Conservation (phyloP, 768 basidiomycete genomes). For the Strobilomyces dryophilus region DNA sequence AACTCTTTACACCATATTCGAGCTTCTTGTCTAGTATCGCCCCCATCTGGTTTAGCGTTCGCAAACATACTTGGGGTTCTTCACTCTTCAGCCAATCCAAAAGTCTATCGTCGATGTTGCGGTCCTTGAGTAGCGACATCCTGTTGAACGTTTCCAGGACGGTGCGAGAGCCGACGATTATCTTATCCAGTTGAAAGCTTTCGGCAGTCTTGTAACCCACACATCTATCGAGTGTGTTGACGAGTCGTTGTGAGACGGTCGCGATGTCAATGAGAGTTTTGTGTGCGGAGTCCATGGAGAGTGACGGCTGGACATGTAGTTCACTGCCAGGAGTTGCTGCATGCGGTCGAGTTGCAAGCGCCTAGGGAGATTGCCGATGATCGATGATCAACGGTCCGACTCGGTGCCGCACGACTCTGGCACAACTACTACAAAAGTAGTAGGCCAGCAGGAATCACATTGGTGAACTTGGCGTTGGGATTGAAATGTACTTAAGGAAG, state of each 20-base stretch:
- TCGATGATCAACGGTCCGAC: too few species aligned
- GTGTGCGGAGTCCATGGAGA: not conserved
- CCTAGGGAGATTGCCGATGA: too few species aligned
- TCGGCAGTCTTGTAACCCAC: not conserved
- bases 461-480: too few species aligned
- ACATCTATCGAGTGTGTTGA: not conserved
- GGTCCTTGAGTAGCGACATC: not conserved
- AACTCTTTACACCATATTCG: not conserved
- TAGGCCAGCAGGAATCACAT: too few species aligned
- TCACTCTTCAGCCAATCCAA: slow-evolving; percentile 1
- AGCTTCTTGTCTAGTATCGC: not conserved
- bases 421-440: too few species aligned
- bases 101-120: not conserved
- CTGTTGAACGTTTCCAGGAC: slow-evolving; percentile 6
- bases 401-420: too few species aligned
- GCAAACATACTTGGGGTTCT: slow-evolving; percentile 4
- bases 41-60: not conserved
- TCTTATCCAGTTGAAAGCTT: slow-evolving; percentile 4
- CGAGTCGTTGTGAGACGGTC: slow-evolving; percentile 2
- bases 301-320: too few species aligned
- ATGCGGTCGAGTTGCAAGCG: too few species aligned
- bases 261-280: slow-evolving; percentile 5
- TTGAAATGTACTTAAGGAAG: too few species aligned
- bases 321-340: too few species aligned
- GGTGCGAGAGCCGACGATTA: slow-evolving; percentile 3